These are phyloP conservation scores for Vachellia pachyceras DNA, from an alignment of 306 rosid genomes.

Conservation along the genomic window DNA sequence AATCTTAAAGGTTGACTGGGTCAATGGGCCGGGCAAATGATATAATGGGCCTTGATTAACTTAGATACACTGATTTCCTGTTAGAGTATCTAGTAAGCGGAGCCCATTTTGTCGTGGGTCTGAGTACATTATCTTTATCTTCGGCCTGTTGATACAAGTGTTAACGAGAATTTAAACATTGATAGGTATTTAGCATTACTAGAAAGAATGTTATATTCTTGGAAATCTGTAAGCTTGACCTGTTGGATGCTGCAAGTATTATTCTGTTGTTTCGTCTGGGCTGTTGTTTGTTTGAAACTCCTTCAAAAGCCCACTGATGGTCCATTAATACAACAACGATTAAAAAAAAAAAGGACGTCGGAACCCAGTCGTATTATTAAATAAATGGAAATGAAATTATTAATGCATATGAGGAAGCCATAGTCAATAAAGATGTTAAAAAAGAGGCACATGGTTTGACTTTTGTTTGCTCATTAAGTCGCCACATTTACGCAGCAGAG, in stretches of 20 bases:
- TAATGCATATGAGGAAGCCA: not conserved
- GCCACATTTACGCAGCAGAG: not conserved
- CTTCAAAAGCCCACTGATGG: not conserved
- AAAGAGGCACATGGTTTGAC: constrained; percentile 12
- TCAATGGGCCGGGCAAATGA: not conserved
- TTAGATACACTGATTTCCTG: not conserved
- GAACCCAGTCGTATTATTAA: not conserved
- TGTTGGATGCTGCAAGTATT: not conserved
- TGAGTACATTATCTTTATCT: not conserved
- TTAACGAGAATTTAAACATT: no score
- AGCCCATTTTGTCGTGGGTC: not conserved
- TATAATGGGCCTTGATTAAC: not conserved
- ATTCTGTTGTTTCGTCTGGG: constrained; percentile 5
- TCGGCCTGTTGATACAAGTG: no score
- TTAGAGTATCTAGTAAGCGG: not conserved
- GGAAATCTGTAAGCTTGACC: not conserved
- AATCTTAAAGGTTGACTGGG: not conserved
- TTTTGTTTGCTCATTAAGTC: not conserved
- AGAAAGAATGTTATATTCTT: constrained; percentile 5
- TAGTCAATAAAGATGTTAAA: not conserved
- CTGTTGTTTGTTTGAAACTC: not conserved
- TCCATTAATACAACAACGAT: not conserved
- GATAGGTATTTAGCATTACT: no score
- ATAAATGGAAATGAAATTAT: not conserved
- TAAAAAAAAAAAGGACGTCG: not conserved